Evolutionary conservation across 495 filamentous ascomycete species (phyloP).

Genomic region (Penicillium paxilli): DNA sequence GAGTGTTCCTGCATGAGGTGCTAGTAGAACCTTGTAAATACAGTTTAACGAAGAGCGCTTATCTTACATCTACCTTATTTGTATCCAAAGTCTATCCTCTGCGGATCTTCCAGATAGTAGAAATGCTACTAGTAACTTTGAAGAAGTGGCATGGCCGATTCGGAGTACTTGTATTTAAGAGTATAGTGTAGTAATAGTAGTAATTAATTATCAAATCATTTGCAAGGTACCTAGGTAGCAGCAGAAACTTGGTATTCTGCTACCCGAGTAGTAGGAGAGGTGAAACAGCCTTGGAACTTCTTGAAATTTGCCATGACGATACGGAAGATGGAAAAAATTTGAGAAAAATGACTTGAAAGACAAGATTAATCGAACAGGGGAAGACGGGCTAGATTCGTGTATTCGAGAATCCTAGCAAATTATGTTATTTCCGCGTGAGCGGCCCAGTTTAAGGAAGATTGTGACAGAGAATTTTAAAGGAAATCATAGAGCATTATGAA

Average conservation of each 20-base stretch:
- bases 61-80: not conserved
- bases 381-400: conserved; percentile 9
- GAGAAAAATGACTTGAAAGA: conserved; percentile 7
- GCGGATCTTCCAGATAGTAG: too few relatives aligned
- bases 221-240: not conserved
- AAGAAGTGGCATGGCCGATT: too few relatives aligned
- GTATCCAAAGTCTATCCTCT: too few relatives aligned
- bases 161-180: too few relatives aligned
- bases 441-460: conserved; percentile 18
- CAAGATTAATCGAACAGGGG: conserved; percentile 17
- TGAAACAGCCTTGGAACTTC: too few relatives aligned
- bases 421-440: conserved; percentile 39
- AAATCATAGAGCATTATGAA: conserved; percentile 6
- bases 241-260: not conserved
- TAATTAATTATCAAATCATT: not conserved
- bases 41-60: not conserved
- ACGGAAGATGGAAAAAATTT: not conserved
- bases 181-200: not conserved
- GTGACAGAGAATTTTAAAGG: conserved; percentile 1
- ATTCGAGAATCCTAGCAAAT: conserved; percentile 22
- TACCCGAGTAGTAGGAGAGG: too few relatives aligned
- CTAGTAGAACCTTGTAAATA: not conserved
- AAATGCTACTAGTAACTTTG: too few relatives aligned
- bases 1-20: conserved; percentile 3
- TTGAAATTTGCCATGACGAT: not conserved